Evolutionary conservation across 371 early-diverging fungal genomes (phyloP).

Genomic region (Rhizopus sp.): DNA sequence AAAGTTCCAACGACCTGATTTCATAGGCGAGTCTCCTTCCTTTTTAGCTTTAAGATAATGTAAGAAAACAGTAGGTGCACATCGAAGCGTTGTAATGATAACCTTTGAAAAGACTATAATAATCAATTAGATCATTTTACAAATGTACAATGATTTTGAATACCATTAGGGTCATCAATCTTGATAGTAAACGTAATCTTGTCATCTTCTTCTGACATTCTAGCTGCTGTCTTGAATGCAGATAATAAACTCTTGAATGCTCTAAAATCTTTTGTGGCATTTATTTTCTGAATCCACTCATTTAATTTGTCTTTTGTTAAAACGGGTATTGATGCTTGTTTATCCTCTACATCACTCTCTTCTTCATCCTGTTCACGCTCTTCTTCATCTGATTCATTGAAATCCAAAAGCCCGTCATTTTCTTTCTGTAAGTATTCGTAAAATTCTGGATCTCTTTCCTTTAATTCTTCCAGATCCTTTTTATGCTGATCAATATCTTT

Average conservation of each 20-base stretch:
- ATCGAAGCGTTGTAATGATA: slow-evolving; percentile 62
- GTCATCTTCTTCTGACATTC: slow-evolving; percentile 71
- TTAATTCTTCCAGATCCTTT: slow-evolving; percentile 72
- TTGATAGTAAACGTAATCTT: slow-evolving; percentile 56
- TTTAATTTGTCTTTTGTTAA: slow-evolving; percentile 74
- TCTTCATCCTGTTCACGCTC: slow-evolving; percentile 45
- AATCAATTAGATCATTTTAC: background rate
- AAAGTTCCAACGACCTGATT: slow-evolving; percentile 70
- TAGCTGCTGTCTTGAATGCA: slow-evolving; percentile 84
- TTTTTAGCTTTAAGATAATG: slow-evolving; percentile 57
- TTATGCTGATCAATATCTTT: slow-evolving; percentile 67
- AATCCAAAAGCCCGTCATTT: slow-evolving; percentile 78
- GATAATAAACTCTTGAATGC: slow-evolving; percentile 68
- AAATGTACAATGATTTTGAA: too few species aligned
- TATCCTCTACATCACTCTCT: slow-evolving; percentile 22
- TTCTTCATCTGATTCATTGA: slow-evolving; percentile 67
- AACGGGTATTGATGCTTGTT: slow-evolving; percentile 27
- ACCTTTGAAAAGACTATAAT: slow-evolving; percentile 77
- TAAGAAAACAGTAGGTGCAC: slow-evolving; percentile 58
- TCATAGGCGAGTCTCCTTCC: slow-evolving; percentile 43
- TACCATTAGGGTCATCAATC: slow-evolving; percentile 66
- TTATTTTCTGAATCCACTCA: slow-evolving; percentile 70
- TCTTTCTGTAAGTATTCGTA: slow-evolving; percentile 87
- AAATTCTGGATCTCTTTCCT: slow-evolving; percentile 87
- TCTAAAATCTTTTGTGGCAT: slow-evolving; percentile 32